A percentile compares a stretch with the other conserved stretches of the same genome.
Evolutionary conservation across 192 early-diverging fungal species (phyloP).

Genomic region (Polychytrium aggregatum): DNA sequence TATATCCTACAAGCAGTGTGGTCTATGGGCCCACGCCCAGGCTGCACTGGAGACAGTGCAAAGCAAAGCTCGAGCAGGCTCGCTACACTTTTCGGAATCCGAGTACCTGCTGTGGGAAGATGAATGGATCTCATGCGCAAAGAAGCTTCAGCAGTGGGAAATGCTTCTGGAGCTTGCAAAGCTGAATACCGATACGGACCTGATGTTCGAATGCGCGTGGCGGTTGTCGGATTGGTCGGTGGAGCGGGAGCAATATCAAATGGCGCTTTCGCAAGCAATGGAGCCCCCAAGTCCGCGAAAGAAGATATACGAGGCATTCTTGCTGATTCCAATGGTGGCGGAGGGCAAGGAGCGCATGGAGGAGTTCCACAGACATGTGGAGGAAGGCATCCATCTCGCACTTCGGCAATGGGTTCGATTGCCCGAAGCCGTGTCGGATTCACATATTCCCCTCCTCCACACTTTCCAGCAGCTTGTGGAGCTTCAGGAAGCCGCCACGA

Average conservation of each 20-base stretch:
- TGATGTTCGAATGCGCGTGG: slow-evolving; percentile 90
- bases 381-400: slow-evolving; percentile 76
- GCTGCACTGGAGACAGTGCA: slow-evolving; percentile 86
- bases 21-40: slow-evolving; percentile 88
- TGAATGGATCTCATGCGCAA: slow-evolving; percentile 84
- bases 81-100: slow-evolving; percentile 80
- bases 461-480: slow-evolving; percentile 96
- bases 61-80: slow-evolving; percentile 74
- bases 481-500: slow-evolving; percentile 81
- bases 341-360: slow-evolving; percentile 30
- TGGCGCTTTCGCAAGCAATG: slow-evolving; percentile 47
- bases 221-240: slow-evolving; percentile 85
- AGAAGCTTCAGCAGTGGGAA: slow-evolving; percentile 96
- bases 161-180: slow-evolving; percentile 84
- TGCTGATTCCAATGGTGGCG: slow-evolving; percentile 59
- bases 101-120: slow-evolving; percentile 98
- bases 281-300: slow-evolving; percentile 55
- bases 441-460: slow-evolving; percentile 81
- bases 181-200: slow-evolving; percentile 74
- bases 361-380: slow-evolving; percentile 68
- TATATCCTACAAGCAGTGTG: slow-evolving; percentile 86
- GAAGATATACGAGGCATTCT: slow-evolving; percentile 80
- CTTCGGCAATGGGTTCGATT: slow-evolving; percentile 74
- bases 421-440: slow-evolving; percentile 70
- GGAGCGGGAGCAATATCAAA: slow-evolving; percentile 65